Conservation (phyloP, 495 filamentous ascomycete genomes). For the Penicillium nucicola region DNA sequence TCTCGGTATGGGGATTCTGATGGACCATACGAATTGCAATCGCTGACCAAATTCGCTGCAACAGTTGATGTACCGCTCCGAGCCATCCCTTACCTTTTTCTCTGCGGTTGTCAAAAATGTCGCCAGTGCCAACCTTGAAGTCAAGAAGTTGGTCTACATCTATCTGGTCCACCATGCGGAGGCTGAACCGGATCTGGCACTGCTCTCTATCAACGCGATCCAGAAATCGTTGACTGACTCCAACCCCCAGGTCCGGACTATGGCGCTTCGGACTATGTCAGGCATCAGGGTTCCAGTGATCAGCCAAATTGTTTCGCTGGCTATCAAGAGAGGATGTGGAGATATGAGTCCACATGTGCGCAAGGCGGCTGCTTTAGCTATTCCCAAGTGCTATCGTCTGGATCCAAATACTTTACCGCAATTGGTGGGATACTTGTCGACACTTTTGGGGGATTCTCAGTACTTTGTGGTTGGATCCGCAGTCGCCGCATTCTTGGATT, state of each 20-base stretch:
- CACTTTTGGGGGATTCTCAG: slow-evolving; percentile 81
- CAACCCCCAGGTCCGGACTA: slow-evolving; percentile 83
- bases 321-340: slow-evolving; percentile 84
- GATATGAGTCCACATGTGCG: slow-evolving; percentile 95
- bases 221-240: slow-evolving; percentile 93
- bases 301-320: slow-evolving; percentile 94
- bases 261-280: slow-evolving; percentile 92
- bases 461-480: slow-evolving; percentile 94
- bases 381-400: slow-evolving; percentile 94
- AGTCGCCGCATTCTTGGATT: slow-evolving; percentile 80
- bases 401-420: slow-evolving; percentile 85
- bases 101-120: slow-evolving; percentile 96
- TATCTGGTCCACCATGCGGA: slow-evolving; percentile 96
- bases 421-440: slow-evolving; percentile 72
- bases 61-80: slow-evolving; percentile 89
- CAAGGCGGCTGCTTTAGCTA: slow-evolving; percentile 89
- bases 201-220: slow-evolving; percentile 96
- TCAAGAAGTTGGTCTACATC: slow-evolving; percentile 97
- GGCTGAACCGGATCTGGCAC: slow-evolving; percentile 87
- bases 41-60: slow-evolving; percentile 17
- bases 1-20: slow-evolving; percentile 60
- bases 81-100: slow-evolving; percentile 83
- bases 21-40: neutral
- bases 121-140: slow-evolving; percentile 82
- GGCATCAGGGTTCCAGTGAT: slow-evolving; percentile 97